Percentiles rank a stretch among this genome's conserved stretches.
These are phyloP conservation scores for Psilocybe mexicana DNA, from an alignment of 1,284 basidiomycete species.

Conservation along the genomic window DNA sequence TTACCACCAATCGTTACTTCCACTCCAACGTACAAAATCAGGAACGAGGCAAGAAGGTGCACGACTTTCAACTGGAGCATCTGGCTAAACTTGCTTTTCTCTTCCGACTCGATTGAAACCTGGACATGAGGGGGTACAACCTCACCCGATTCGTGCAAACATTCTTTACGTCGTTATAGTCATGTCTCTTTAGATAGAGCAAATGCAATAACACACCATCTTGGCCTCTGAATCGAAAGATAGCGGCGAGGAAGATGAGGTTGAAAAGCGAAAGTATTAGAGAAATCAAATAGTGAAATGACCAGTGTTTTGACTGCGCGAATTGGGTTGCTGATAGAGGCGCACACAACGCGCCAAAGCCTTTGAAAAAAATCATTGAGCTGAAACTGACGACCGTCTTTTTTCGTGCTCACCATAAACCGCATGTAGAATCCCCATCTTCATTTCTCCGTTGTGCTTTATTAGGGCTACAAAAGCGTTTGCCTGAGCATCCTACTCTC, in stretches of 20 bases:
- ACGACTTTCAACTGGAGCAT: conserved; percentile 52
- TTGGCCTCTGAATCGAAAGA: conserved; percentile 53
- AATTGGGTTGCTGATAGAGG: conserved; percentile 74
- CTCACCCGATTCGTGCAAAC: conserved; percentile 33
- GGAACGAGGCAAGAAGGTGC: conserved; percentile 59
- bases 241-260: conserved; percentile 38
- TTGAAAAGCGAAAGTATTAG: conserved; percentile 54
- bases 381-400: not conserved
- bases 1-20: conserved; percentile 64
- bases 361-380: conserved; percentile 27
- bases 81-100: conserved; percentile 50
- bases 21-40: conserved; percentile 63
- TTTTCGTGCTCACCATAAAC: conserved; percentile 37
- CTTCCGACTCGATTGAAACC: conserved; percentile 23
- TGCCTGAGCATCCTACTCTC: conserved; percentile 49
- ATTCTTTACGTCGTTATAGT: conserved; percentile 28
- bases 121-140: conserved; percentile 11
- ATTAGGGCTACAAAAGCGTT: conserved; percentile 55
- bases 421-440: conserved; percentile 56
- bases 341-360: conserved; percentile 62
- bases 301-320: conserved; percentile 49
- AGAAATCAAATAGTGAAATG: conserved; percentile 63
- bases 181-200: not conserved
- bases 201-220: conserved; percentile 38
- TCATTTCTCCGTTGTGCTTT: conserved; percentile 39